These are phyloP conservation scores for Suillus variegatus DNA, from an alignment of 768 basidiomycete species.

Conservation along the genomic window DNA sequence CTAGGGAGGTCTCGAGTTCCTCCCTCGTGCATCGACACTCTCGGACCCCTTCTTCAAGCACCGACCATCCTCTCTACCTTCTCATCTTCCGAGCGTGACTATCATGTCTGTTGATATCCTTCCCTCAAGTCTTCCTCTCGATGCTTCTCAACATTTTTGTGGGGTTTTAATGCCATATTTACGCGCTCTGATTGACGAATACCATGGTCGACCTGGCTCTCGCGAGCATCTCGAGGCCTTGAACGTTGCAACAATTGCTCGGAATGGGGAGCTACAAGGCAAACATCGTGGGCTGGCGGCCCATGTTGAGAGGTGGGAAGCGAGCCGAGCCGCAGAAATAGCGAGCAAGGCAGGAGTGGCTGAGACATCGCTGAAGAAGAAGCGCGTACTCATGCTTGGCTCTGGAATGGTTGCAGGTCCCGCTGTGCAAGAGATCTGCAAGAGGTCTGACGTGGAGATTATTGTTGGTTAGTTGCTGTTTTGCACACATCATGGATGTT, in stretches of 20 bases:
- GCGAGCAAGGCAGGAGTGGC: not conserved
- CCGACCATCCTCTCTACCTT: constrained; percentile 41
- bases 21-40: constrained; percentile 75
- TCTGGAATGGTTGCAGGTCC: constrained; percentile 97
- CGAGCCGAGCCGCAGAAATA: constrained; percentile 6
- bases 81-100: constrained; percentile 57
- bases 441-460: constrained; percentile 62
- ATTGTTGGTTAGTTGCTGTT: constrained; percentile 64
- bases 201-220: constrained; percentile 27
- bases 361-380: constrained; percentile 38
- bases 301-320: constrained; percentile 48
- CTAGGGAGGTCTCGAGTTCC: constrained; percentile 85
- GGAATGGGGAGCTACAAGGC: constrained; percentile 52
- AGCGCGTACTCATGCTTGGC: constrained; percentile 79
- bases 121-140: constrained; percentile 79
- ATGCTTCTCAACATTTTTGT: constrained; percentile 81
- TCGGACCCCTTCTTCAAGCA: constrained; percentile 69
- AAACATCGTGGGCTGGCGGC: constrained; percentile 60
- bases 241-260: constrained; percentile 70
- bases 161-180: constrained; percentile 68
- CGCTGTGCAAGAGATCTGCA: constrained; percentile 73
- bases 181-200: constrained; percentile 49
- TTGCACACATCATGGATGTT: constrained; percentile 10
- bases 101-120: constrained; percentile 93
- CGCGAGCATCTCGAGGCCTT: constrained; percentile 45